Conservation (phyloP, 2,329 filamentous ascomycete genomes). For the Rutstroemia sydowiana region DNA sequence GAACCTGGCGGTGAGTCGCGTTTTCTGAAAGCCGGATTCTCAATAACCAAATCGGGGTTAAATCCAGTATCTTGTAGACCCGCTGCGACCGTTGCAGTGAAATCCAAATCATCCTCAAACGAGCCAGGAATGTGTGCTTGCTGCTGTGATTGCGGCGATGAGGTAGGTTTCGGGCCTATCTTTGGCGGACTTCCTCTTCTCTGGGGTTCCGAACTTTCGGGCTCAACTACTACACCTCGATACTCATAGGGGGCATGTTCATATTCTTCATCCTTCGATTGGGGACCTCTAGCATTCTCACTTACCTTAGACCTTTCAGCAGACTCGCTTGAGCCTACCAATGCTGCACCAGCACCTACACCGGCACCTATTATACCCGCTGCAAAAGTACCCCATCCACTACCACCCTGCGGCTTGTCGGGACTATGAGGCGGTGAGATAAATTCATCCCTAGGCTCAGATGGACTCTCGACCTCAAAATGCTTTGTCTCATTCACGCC, state of each 20-base stretch:
- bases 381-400: constrained; percentile 45
- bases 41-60: constrained; percentile 61
- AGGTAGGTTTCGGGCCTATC: constrained; percentile 49
- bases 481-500: constrained; percentile 58
- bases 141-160: constrained; percentile 26
- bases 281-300: not conserved
- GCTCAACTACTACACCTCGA: constrained; percentile 24
- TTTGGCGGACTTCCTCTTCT: constrained; percentile 36
- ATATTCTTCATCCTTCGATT: constrained; percentile 10
- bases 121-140: constrained; percentile 52
- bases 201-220: constrained; percentile 10
- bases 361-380: constrained; percentile 41
- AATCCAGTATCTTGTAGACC: constrained; percentile 64
- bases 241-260: constrained; percentile 23
- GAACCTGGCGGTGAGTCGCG: constrained; percentile 58
- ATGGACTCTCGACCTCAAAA: constrained; percentile 54
- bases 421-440: constrained; percentile 28
- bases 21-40: constrained; percentile 55
- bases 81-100: constrained; percentile 62
- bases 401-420: constrained; percentile 22
- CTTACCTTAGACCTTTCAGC: constrained; percentile 11
- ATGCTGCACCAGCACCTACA: constrained; percentile 27
- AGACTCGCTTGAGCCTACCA: constrained; percentile 19
- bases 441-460: constrained; percentile 31
- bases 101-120: constrained; percentile 61